Evolutionary conservation across 257 asterid species (phyloP).

Genomic region (Solanum piurae): DNA sequence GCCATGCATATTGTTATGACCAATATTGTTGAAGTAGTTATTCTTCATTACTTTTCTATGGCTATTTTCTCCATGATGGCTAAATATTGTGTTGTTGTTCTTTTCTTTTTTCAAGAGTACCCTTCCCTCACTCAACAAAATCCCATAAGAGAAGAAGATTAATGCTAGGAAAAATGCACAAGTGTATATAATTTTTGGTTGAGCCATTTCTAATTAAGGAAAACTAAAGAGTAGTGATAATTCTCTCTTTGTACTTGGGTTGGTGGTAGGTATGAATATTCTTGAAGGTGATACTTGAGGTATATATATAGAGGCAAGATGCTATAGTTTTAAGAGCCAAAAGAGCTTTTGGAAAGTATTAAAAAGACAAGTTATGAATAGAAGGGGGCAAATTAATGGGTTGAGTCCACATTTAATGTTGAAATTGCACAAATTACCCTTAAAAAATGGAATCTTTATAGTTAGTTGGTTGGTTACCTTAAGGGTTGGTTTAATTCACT

Average conservation of each 20-base stretch:
- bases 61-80: background rate
- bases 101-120: background rate
- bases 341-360: background rate
- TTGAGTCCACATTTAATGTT: background rate
- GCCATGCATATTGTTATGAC: background rate
- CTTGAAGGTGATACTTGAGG: background rate
- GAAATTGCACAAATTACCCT: background rate
- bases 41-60: background rate
- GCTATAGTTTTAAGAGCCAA: background rate
- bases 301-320: background rate
- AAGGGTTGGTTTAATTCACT: background rate
- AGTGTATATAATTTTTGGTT: background rate
- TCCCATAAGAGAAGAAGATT: background rate
- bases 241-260: background rate
- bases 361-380: background rate
- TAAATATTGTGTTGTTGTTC: background rate
- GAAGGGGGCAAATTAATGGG: background rate
- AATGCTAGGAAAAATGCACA: conserved; percentile 5
- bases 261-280: background rate
- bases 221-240: background rate
- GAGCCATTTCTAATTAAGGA: background rate
- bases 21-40: background rate
- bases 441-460: too few relatives aligned
- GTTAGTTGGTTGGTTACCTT: background rate
- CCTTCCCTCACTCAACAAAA: conserved; percentile 1